Evolutionary conservation across 2,329 filamentous ascomycete species (phyloP).

Genomic region (Colletotrichum spinosum): DNA sequence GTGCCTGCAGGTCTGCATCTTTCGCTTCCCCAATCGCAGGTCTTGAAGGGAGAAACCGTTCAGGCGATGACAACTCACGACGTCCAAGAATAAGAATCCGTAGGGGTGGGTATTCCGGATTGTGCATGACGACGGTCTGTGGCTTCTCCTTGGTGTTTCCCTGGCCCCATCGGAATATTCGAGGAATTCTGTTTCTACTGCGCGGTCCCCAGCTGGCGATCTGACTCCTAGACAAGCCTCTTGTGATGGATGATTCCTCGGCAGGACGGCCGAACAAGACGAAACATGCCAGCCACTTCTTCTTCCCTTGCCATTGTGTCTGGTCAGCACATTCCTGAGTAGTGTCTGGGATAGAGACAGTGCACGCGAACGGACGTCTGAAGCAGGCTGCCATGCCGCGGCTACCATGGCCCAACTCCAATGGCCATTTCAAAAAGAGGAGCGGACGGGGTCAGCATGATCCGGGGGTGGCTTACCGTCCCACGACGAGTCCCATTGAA

Average conservation of each 20-base stretch:
- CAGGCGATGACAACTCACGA: conserved; percentile 9
- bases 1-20: conserved; percentile 14
- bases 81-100: not conserved
- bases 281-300: not conserved
- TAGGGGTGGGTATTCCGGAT: conserved; percentile 7
- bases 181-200: conserved; percentile 10
- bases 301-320: conserved; percentile 1
- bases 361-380: conserved; percentile 6
- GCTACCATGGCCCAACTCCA: conserved; percentile 14
- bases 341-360: not conserved
- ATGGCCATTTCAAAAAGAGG: conserved; percentile 17
- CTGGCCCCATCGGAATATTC: conserved; percentile 9
- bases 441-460: conserved; percentile 4
- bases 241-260: not conserved
- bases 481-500: conserved; percentile 1
- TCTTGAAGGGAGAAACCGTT: not conserved
- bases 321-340: conserved; percentile 8
- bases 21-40: not conserved
- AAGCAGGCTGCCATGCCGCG: conserved; percentile 8
- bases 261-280: conserved; percentile 8
- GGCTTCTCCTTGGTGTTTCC: conserved; percentile 15
- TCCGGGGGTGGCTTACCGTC: conserved; percentile 23
- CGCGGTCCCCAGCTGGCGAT: not conserved
- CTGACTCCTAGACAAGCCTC: not conserved
- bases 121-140: not conserved